Evolutionary conservation across 2,329 filamentous ascomycete genomes (phyloP).

Genomic region (Apiospora koreana): DNA sequence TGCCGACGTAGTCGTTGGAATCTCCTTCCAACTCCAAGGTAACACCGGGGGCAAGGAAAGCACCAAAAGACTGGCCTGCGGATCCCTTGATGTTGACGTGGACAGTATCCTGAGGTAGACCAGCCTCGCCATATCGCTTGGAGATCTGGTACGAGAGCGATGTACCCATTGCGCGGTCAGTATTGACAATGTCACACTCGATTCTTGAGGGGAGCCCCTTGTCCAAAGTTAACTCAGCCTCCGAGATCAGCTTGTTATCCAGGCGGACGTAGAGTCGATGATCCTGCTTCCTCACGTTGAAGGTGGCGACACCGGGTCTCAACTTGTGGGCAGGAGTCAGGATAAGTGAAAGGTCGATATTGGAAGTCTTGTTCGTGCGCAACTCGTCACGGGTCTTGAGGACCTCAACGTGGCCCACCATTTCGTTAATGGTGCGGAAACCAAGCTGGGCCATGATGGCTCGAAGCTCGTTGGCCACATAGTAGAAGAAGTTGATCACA

Average conservation of each 20-base stretch:
- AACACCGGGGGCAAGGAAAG: constrained; percentile 88
- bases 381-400: constrained; percentile 87
- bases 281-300: constrained; percentile 97
- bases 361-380: constrained; percentile 83
- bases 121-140: constrained; percentile 85
- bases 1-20: constrained; percentile 94
- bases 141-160: constrained; percentile 96
- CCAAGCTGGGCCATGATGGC: constrained; percentile 97
- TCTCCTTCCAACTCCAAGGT: constrained; percentile 96
- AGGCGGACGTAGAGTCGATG: constrained; percentile 90
- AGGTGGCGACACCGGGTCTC: constrained; percentile 89
- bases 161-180: constrained; percentile 89
- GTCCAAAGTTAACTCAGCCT: constrained; percentile 91
- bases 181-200: constrained; percentile 96
- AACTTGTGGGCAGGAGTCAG: constrained; percentile 95
- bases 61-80: constrained; percentile 94
- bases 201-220: constrained; percentile 92
- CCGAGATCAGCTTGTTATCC: constrained; percentile 95
- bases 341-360: constrained; percentile 90
- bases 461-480: constrained; percentile 91
- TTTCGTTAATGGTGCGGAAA: constrained; percentile 94
- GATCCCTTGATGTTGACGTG: constrained; percentile 97
- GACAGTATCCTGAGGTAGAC: constrained; percentile 88
- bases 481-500: constrained; percentile 99
- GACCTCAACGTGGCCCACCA: constrained; percentile 90